These are phyloP conservation scores for Aspergillus campestris DNA, from an alignment of 495 filamentous ascomycete species.

Conservation along the genomic window DNA sequence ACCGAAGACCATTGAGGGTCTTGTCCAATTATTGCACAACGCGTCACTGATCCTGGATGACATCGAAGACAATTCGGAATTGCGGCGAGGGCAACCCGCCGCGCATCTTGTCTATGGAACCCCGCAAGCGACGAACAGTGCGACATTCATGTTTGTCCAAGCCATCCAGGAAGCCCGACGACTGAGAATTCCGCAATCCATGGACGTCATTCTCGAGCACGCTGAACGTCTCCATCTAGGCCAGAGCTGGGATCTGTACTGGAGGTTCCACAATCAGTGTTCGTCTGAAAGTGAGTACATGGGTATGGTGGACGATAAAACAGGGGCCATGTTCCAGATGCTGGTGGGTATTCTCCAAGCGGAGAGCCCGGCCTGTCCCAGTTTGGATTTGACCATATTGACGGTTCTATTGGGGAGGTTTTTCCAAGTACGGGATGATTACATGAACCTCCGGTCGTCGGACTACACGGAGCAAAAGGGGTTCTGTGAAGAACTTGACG, in stretches of 20 bases:
- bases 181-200: neutral
- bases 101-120: constrained; percentile 22
- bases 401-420: constrained; percentile 11
- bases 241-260: constrained; percentile 24
- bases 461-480: constrained; percentile 19
- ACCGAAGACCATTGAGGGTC: constrained; percentile 2
- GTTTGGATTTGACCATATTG: no score
- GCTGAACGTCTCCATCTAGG: constrained; percentile 15
- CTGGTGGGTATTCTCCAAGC: neutral
- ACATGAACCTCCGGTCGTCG: constrained; percentile 16
- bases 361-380: no score
- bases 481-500: constrained; percentile 21
- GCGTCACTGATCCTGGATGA: constrained; percentile 25
- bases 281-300: constrained; percentile 20
- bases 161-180: neutral
- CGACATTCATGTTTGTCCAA: constrained; percentile 32
- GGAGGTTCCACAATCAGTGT: constrained; percentile 12
- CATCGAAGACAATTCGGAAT: constrained; percentile 24
- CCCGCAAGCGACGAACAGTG: constrained; percentile 40
- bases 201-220: constrained; percentile 5
- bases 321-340: constrained; percentile 24
- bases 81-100: constrained; percentile 19
- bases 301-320: constrained; percentile 23
- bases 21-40: constrained; percentile 14
- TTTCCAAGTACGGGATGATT: constrained; percentile 25